A percentile compares a stretch with the other conserved stretches of the same genome.
These are phyloP conservation scores for Cordyceps farinosa DNA, from an alignment of 2,329 filamentous ascomycete species.

Conservation along the genomic window DNA sequence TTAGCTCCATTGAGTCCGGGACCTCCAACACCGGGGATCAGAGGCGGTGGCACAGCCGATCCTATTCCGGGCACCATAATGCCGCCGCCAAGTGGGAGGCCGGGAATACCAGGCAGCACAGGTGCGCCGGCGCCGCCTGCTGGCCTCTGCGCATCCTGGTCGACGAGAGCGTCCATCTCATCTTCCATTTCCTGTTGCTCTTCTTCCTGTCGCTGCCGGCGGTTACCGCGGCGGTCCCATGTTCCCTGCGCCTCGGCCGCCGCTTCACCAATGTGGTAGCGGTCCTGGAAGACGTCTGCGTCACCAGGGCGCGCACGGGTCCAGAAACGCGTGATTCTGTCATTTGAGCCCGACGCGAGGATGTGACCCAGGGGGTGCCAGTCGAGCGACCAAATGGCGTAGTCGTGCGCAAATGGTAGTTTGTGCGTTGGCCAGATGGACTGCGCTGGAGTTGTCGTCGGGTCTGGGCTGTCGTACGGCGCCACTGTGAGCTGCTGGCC, in stretches of 20 bases:
- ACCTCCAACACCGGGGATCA: slow-evolving; percentile 49
- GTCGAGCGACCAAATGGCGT: slow-evolving; percentile 94
- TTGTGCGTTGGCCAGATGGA: slow-evolving; percentile 91
- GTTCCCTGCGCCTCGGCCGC: slow-evolving; percentile 94
- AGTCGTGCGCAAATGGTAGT: slow-evolving; percentile 84
- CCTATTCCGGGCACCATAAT: slow-evolving; percentile 39
- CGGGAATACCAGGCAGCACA: slow-evolving; percentile 53
- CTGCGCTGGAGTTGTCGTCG: slow-evolving; percentile 74
- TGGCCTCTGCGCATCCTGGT: slow-evolving; percentile 68
- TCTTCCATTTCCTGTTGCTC: slow-evolving; percentile 93
- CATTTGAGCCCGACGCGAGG: slow-evolving; percentile 90
- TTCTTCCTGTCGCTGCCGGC: slow-evolving; percentile 79
- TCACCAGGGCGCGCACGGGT: slow-evolving; percentile 86
- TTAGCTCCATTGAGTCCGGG: slow-evolving; percentile 28
- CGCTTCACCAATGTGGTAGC: slow-evolving; percentile 91
- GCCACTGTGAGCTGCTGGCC: slow-evolving; percentile 69
- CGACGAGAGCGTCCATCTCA: slow-evolving; percentile 85
- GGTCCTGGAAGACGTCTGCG: slow-evolving; percentile 77
- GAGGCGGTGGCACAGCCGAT: slow-evolving; percentile 38
- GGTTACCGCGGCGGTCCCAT: slow-evolving; percentile 76
- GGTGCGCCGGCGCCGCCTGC: slow-evolving; percentile 28
- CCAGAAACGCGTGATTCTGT: slow-evolving; percentile 96
- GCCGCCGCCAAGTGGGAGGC: slow-evolving; percentile 44
- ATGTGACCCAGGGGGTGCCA: slow-evolving; percentile 98
- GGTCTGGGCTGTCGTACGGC: slow-evolving; percentile 81